Evolutionary conservation across 768 basidiomycete genomes (phyloP).

Genomic region (Serendipita sp.): DNA sequence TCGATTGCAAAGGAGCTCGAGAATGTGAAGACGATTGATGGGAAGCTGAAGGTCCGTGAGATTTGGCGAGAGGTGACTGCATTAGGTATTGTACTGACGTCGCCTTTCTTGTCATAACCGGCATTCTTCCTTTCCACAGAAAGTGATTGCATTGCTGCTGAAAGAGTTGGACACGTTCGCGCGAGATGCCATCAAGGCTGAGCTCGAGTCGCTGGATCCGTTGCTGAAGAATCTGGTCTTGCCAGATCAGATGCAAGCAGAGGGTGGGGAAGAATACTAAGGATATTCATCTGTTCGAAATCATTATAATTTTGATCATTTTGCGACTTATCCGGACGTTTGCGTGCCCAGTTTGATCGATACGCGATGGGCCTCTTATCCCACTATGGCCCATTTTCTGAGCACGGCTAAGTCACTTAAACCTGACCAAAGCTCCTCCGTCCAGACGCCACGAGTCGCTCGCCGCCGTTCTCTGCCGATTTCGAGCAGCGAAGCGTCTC

Average conservation of each 20-base stretch:
- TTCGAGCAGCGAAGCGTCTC: conserved; percentile 3
- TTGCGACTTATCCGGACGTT: neutral
- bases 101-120: neutral
- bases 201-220: conserved; percentile 68
- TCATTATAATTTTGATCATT: neutral
- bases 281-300: neutral
- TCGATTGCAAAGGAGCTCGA: conserved; percentile 37
- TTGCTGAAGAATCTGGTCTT: conserved; percentile 41
- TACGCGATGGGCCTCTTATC: neutral
- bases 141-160: conserved; percentile 60
- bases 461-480: neutral
- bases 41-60: conserved; percentile 58
- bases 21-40: conserved; percentile 62
- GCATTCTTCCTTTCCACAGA: conserved; percentile 29
- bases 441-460: conserved; percentile 3
- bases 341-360: neutral
- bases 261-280: neutral
- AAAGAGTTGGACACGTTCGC: conserved; percentile 79
- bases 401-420: neutral
- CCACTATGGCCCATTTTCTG: neutral
- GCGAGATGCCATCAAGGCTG: conserved; percentile 63
- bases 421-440: neutral
- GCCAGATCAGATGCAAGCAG: conserved; percentile 2
- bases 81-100: neutral
- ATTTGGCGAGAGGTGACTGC: neutral